Base-by-base conservation (phyloP, 768 basidiomycete species). In the Suillus subaureus region DNA sequence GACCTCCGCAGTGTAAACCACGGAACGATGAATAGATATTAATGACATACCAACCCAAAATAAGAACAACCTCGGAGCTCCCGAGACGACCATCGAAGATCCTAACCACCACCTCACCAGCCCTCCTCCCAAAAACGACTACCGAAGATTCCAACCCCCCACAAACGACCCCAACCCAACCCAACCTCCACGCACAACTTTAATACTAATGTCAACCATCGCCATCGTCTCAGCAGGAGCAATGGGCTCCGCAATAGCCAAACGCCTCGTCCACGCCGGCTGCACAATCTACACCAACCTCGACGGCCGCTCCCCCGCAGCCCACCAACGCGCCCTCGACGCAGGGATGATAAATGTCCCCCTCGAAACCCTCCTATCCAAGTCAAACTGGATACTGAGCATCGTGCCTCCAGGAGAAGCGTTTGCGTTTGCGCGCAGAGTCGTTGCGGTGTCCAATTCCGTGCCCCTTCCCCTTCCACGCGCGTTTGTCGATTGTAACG, bases 241-340 rank as follows among this genome's bases (percentile, higher is more conserved):
- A 2, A 88, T 87, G 87, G 86, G 87, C 37, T 75, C 84, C 2
- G 85, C 79, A 21, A 81, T 87, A 31, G 85, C 78, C 7, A 77
- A 73, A 45, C 78, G 79, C 18, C 76, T 87, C 39, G 77, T 78
- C 2, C 69, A 77, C n/a, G 74, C 77, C 11, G 83, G 85, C 39
- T 80, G 79, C 72, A 81, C 77, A 12, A 84, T 86, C 28, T 79
- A 86, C 64, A 87, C 87, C 2, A 82, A 79, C 69, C 78, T 87
- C 43, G 80, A 82, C 47, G 81, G 81, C 28, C 82, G 86, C 47
- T 86, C 85, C 5, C 75, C 79, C 43, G 78, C 78, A 31, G 82
- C 85, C 12, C 75, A 78, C 13, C 71, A 74, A 66, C 79, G 84
- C n/a, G 85, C 86, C 0, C 65, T 65, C 18, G 81, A 81, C 18